A percentile compares a stretch with the other conserved stretches of the same genome.
These are phyloP conservation scores for Saccharomycopsis sp. DNA, from an alignment of 805 yeast genomes.

Conservation along the genomic window DNA sequence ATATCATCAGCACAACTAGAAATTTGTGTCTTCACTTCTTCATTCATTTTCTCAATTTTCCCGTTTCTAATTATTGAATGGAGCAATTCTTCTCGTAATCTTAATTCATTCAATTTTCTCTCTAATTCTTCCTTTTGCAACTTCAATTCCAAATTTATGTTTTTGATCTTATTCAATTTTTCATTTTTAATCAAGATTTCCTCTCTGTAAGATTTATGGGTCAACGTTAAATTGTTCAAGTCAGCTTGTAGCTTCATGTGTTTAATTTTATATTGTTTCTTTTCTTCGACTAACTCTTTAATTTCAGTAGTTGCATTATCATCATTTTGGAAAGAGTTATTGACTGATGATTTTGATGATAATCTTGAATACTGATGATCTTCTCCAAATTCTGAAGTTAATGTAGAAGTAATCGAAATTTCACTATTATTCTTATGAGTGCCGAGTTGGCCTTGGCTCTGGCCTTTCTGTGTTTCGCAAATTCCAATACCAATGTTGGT, in stretches of 20 bases:
- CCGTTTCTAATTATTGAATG: constrained; percentile 13
- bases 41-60: constrained; percentile 16
- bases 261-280: constrained; percentile 13
- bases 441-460: not conserved
- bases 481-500: constrained; percentile 7
- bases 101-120: constrained; percentile 7
- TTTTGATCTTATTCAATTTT: constrained; percentile 11
- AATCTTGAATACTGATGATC: not conserved
- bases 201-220: constrained; percentile 18
- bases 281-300: constrained; percentile 7
- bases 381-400: constrained; percentile 4
- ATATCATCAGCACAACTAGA: constrained; percentile 11
- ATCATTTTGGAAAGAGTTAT: not conserved
- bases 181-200: constrained; percentile 18
- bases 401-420: constrained; percentile 4
- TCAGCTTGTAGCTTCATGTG: constrained; percentile 19
- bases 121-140: constrained; percentile 13
- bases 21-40: constrained; percentile 17
- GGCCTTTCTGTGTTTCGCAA: too few relatives aligned
- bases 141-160: constrained; percentile 16
- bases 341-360: constrained; percentile 5
- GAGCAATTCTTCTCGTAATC: constrained; percentile 16
- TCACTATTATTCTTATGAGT: constrained; percentile 3
- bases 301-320: constrained; percentile 9
- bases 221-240: constrained; percentile 17